phyloP scores from a whole-genome alignment of 225 moss, liverwort and hornwort genomes.

The Sphagnum contortum region DNA sequence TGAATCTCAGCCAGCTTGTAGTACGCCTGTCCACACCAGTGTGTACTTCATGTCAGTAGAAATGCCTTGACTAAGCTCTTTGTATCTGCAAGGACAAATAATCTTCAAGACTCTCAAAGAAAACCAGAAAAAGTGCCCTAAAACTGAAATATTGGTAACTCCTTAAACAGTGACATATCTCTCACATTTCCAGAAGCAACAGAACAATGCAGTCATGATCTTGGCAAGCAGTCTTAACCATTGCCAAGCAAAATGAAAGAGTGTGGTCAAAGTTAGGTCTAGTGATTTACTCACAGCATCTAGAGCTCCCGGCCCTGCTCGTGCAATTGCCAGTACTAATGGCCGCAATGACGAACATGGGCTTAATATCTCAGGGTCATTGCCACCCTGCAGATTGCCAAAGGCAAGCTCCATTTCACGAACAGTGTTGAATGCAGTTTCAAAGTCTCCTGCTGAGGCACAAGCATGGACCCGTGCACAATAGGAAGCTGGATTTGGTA shows the following conservation, averaged over 20 bases:
- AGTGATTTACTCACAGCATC: constrained; percentile 58
- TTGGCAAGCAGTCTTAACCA: too few relatives aligned
- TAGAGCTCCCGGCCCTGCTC: constrained; percentile 57
- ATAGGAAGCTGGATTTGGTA: constrained; percentile 44
- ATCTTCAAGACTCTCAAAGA: too few relatives aligned
- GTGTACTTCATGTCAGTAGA: not conserved
- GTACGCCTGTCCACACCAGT: constrained; percentile 45
- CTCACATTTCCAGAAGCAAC: too few relatives aligned
- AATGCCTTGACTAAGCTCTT: too few relatives aligned
- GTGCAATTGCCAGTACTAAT: constrained; percentile 56
- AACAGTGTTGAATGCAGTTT: constrained; percentile 45
- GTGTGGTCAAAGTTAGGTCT: not conserved
- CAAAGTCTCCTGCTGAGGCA: constrained; percentile 58
- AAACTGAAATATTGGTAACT: too few relatives aligned
- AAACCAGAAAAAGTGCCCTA: too few relatives aligned
- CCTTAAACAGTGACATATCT: too few relatives aligned
- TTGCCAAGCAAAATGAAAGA: not conserved
- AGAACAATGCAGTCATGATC: too few relatives aligned
- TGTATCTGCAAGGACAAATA: too few relatives aligned
- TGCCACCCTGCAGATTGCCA: constrained; percentile 23
- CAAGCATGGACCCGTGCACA: constrained; percentile 68
- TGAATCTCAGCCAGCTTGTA: constrained; percentile 75
- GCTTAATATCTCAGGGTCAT: constrained; percentile 61
- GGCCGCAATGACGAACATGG: constrained; percentile 75
- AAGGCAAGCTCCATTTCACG: constrained; percentile 49